These are phyloP conservation scores for Beauveria varroae DNA, from an alignment of 2,329 filamentous ascomycete genomes.

Conservation along the genomic window DNA sequence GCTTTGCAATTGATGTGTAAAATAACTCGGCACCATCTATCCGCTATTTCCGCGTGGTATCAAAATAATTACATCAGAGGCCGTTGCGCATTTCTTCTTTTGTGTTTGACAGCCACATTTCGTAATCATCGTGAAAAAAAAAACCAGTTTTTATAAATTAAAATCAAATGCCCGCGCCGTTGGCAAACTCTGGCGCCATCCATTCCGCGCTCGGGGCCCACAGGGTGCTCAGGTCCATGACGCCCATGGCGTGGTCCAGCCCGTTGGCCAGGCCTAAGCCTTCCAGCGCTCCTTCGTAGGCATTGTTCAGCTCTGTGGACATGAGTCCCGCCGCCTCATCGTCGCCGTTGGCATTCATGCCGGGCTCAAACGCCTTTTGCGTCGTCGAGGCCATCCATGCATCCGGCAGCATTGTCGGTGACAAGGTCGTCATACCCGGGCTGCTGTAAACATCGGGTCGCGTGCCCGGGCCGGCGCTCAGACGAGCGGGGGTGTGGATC, in stretches of 20 bases:
- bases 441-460: conserved; percentile 19
- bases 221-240: conserved; percentile 25
- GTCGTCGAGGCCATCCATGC: conserved; percentile 7
- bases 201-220: conserved; percentile 28
- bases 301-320: conserved; percentile 36
- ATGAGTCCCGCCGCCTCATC: neutral
- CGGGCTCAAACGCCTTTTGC: conserved; percentile 9
- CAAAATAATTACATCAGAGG: neutral
- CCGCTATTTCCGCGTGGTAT: neutral
- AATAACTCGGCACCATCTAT: neutral
- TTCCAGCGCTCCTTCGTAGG: conserved; percentile 42
- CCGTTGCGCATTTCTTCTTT: neutral
- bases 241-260: conserved; percentile 34
- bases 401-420: conserved; percentile 12
- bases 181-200: conserved; percentile 26
- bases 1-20: neutral
- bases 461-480: neutral
- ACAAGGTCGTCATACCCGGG: conserved; percentile 11
- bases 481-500: conserved; percentile 5
- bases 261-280: conserved; percentile 39
- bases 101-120: neutral
- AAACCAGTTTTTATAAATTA: neutral
- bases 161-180: conserved; percentile 23
- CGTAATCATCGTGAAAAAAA: neutral
- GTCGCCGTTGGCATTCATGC: conserved; percentile 11